These are phyloP conservation scores for Saitozyma podzolica DNA, from an alignment of 768 basidiomycete genomes.

Conservation along the genomic window DNA sequence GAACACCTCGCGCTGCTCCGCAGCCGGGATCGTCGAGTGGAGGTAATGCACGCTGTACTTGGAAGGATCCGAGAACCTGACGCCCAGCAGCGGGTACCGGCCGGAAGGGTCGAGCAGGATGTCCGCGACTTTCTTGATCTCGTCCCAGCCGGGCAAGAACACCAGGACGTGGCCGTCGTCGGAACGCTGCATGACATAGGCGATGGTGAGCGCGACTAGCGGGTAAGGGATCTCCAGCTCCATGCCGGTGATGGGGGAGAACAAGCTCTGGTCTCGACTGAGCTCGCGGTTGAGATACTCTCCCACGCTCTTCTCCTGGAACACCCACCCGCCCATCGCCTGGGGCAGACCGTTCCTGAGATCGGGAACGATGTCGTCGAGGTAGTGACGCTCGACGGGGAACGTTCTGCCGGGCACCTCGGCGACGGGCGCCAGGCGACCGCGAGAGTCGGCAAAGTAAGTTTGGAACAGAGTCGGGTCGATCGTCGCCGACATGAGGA, in stretches of 20 bases:
- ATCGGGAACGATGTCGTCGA: constrained; percentile 71
- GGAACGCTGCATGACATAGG: constrained; percentile 71
- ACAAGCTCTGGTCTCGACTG: constrained; percentile 51
- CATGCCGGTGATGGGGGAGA: constrained; percentile 51
- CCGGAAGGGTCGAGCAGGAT: constrained; percentile 59
- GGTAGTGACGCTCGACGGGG: constrained; percentile 76
- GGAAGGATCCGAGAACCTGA: constrained; percentile 63
- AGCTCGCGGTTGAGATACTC: constrained; percentile 74
- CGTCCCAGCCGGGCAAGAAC: constrained; percentile 64
- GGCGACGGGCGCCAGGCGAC: constrained; percentile 66
- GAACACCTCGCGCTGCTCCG: constrained; percentile 86
- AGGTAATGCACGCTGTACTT: constrained; percentile 74
- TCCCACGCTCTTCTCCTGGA: constrained; percentile 66
- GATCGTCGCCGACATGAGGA: constrained; percentile 96
- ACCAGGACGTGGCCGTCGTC: constrained; percentile 84
- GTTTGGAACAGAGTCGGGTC: constrained; percentile 83
- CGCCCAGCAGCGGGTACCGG: constrained; percentile 57
- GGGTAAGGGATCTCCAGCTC: constrained; percentile 77
- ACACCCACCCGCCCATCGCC: constrained; percentile 62
- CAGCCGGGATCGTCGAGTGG: constrained; percentile 84
- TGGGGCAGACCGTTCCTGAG: constrained; percentile 51
- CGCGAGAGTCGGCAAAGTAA: constrained; percentile 68
- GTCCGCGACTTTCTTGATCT: constrained; percentile 73
- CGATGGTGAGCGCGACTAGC: constrained; percentile 75
- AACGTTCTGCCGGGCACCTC: constrained; percentile 88